Evolutionary conservation across 192 early-diverging fungal genomes (phyloP).

Genomic region (Linnemannia exigua): DNA sequence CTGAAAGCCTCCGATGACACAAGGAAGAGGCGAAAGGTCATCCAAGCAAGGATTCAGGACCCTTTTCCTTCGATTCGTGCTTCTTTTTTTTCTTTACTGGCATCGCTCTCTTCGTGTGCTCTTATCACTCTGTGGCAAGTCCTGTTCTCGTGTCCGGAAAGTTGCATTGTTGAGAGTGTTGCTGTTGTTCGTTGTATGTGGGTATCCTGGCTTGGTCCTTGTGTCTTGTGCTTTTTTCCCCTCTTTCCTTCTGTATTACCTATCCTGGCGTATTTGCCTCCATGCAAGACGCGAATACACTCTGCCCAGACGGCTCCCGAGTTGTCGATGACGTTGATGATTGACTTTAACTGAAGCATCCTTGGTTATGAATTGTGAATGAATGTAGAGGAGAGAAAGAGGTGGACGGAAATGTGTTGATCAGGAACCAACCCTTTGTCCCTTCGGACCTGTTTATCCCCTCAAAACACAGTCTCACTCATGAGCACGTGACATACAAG

Average conservation of each 20-base stretch:
- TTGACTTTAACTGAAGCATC: conserved; percentile 89
- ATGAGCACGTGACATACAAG: background rate
- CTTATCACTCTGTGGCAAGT: no score
- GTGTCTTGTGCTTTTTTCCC: background rate
- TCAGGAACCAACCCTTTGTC: background rate
- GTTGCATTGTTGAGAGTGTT: no score
- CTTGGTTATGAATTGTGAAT: conserved; percentile 7
- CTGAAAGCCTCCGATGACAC: no score
- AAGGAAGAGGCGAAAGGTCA: no score
- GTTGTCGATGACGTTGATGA: conserved; percentile 97
- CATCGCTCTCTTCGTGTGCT: no score
- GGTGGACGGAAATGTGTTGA: background rate
- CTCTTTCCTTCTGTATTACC: conserved; percentile 61
- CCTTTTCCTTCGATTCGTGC: no score
- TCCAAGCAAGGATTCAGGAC: no score
- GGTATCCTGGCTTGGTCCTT: background rate
- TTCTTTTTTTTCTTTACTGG: no score
- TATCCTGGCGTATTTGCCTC: conserved; percentile 79
- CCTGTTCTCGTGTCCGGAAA: no score
- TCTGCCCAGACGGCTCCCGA: conserved; percentile 93
- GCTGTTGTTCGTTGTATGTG: background rate
- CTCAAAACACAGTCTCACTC: background rate
- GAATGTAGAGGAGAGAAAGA: background rate
- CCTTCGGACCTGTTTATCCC: background rate
- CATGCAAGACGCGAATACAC: conserved; percentile 93